Conservation (phyloP, 2,329 filamentous ascomycete genomes). For the Xylaria polymorpha region DNA sequence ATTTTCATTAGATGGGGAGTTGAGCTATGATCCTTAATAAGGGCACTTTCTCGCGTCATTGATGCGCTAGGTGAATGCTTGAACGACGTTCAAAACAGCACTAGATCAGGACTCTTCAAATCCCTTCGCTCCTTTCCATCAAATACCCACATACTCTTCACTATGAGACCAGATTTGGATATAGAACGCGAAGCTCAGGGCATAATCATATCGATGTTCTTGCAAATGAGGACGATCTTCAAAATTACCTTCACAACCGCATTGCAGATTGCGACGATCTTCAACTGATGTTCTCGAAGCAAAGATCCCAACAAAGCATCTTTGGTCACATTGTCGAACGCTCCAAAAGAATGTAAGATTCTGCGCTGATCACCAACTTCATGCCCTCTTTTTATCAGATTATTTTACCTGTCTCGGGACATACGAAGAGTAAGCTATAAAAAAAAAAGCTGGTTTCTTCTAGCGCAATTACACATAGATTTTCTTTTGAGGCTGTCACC, state of each 20-base stretch:
- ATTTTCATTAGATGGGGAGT: background rate
- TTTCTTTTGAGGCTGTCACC: slow-evolving; percentile 8
- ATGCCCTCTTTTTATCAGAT: background rate
- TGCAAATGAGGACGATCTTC: slow-evolving; percentile 20
- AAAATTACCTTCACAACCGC: slow-evolving; percentile 10
- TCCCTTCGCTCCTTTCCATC: slow-evolving; percentile 14
- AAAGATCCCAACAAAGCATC: slow-evolving; percentile 1
- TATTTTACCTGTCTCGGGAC: background rate
- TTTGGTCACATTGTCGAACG: slow-evolving; percentile 12
- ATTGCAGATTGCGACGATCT: slow-evolving; percentile 13
- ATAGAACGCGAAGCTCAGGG: slow-evolving; percentile 9
- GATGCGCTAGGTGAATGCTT: slow-evolving; percentile 27
- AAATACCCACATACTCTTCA: slow-evolving; percentile 21
- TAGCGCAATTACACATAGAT: slow-evolving; percentile 24
- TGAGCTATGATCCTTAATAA: slow-evolving; percentile 16
- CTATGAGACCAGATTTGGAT: slow-evolving; percentile 10
- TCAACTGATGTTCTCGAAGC: slow-evolving; percentile 4
- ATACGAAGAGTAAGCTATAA: background rate
- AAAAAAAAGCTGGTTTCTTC: slow-evolving; percentile 23
- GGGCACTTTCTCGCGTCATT: slow-evolving; percentile 4
- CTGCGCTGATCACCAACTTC: background rate
- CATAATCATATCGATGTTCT: slow-evolving; percentile 7
- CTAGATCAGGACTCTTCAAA: slow-evolving; percentile 14
- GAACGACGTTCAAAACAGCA: slow-evolving; percentile 5
- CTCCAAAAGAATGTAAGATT: slow-evolving; percentile 28